phyloP scores from a whole-genome alignment of 2,329 filamentous ascomycete genomes.

The Fusarium xyrophilum region DNA sequence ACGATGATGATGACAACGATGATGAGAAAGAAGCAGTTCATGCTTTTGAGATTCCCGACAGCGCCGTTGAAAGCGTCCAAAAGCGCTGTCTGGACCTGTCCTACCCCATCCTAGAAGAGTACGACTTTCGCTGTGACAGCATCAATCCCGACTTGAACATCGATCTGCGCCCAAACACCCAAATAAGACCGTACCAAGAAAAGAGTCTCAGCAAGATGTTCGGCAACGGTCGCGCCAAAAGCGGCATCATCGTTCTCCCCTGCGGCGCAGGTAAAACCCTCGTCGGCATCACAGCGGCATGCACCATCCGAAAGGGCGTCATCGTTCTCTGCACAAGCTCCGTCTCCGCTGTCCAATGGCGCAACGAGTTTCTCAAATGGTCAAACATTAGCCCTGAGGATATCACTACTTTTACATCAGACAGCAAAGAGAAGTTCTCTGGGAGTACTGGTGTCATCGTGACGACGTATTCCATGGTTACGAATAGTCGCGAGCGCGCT shows the following conservation, averaged over 20 bases:
- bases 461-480: constrained; percentile 98
- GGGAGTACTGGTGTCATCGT: constrained; percentile 95
- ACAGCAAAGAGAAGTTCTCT: constrained; percentile 79
- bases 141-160: constrained; percentile 91
- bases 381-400: constrained; percentile 92
- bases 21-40: constrained; percentile 88
- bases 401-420: constrained; percentile 92
- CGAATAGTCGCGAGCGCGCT: constrained; percentile 80
- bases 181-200: constrained; percentile 94
- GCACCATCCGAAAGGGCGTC: constrained; percentile 96
- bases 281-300: constrained; percentile 98
- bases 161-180: constrained; percentile 84
- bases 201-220: constrained; percentile 99
- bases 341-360: constrained; percentile 98
- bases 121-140: constrained; percentile 92
- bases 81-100: constrained; percentile 87
- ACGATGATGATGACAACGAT: constrained; percentile 75
- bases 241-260: constrained; percentile 94
- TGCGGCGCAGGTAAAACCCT: constrained; percentile 97
- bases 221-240: constrained; percentile 95
- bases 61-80: constrained; percentile 83
- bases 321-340: constrained; percentile 96
- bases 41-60: constrained; percentile 87
- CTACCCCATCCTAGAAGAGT: constrained; percentile 91
- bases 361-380: constrained; percentile 96